Percentiles rank a stretch among this genome's conserved stretches.
Conservation (phyloP, 78 protist species). For the Creolimax fragrantissima region DNA sequence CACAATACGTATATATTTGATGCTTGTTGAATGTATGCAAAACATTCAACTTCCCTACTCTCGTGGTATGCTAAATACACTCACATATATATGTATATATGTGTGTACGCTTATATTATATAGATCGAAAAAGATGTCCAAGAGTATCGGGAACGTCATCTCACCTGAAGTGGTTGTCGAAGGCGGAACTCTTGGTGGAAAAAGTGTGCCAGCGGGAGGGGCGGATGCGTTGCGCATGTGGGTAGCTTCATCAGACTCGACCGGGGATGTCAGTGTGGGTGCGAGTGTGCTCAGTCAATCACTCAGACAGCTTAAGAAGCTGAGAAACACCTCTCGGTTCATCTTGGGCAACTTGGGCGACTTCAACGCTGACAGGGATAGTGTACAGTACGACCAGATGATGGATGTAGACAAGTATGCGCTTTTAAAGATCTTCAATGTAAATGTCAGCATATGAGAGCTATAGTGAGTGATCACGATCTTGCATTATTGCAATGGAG, state of each 20-base stretch:
- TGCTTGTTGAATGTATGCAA: background rate
- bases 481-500: no score
- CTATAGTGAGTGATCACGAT: no score
- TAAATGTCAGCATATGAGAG: no score
- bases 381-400: background rate
- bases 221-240: constrained; percentile 81
- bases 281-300: background rate
- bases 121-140: constrained; percentile 66
- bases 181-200: constrained; percentile 39
- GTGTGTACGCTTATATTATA: background rate
- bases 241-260: constrained; percentile 65
- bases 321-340: constrained; percentile 29
- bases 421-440: no score
- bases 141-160: constrained; percentile 79
- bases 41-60: background rate
- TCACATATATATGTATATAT: background rate
- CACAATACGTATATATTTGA: background rate
- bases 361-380: background rate
- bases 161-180: constrained; percentile 54
- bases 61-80: background rate
- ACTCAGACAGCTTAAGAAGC: background rate
- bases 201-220: constrained; percentile 59
- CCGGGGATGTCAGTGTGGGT: background rate
- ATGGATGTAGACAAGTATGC: background rate
- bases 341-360: constrained; percentile 30